phyloP scores from a whole-genome alignment of 164 flowering plant species.

The Stephania yunnanensis region DNA sequence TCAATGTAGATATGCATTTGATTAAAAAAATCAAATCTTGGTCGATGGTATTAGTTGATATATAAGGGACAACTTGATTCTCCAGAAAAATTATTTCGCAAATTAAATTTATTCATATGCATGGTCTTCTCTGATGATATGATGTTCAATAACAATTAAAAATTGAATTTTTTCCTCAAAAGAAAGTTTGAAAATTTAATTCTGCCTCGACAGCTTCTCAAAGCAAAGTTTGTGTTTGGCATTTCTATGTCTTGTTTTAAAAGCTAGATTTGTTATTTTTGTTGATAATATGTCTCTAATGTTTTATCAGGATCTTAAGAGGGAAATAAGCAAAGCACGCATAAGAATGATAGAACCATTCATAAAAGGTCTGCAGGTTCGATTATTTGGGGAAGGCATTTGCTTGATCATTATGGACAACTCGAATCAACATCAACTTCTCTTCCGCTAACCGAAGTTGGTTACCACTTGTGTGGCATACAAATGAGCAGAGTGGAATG shows the following conservation, averaged over 20 bases:
- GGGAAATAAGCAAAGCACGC: slow-evolving; percentile 79
- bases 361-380: slow-evolving; percentile 67
- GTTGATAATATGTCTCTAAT: neutral
- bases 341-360: slow-evolving; percentile 70
- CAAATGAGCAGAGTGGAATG: slow-evolving; percentile 58
- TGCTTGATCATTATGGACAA: slow-evolving; percentile 55
- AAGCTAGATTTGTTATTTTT: too few species aligned
- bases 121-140: neutral
- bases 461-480: slow-evolving; percentile 47
- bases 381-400: slow-evolving; percentile 75
- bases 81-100: neutral
- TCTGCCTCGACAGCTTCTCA: neutral
- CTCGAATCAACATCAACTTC: slow-evolving; percentile 43
- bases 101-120: neutral
- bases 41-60: too few species aligned
- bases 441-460: slow-evolving; percentile 57
- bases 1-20: too few species aligned
- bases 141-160: neutral
- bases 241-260: neutral
- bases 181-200: neutral
- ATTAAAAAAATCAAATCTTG: too few species aligned
- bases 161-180: too few species aligned
- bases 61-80: too few species aligned
- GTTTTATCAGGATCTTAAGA: slow-evolving; percentile 54
- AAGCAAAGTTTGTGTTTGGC: neutral